phyloP scores from a whole-genome alignment of 306 rosid species.

The Vicia villosa region DNA sequence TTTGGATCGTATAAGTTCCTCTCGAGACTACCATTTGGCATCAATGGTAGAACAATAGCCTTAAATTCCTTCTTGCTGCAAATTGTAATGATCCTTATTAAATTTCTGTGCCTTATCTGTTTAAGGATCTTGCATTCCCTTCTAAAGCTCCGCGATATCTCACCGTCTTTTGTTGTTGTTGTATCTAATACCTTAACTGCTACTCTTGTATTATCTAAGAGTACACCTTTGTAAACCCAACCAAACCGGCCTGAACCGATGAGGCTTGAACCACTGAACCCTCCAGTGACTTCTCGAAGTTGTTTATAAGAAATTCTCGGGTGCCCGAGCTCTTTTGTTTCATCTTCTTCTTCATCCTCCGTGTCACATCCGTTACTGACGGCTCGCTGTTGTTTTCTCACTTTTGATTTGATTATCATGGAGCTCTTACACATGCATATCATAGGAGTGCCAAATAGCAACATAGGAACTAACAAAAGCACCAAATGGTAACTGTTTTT shows the following conservation, averaged over 20 bases:
- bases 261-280: slow-evolving; percentile 65
- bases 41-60: slow-evolving; percentile 90
- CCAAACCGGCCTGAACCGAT: slow-evolving; percentile 88
- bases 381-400: slow-evolving; percentile 32
- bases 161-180: slow-evolving; percentile 45
- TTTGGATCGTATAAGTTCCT: slow-evolving; percentile 73
- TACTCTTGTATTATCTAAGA: slow-evolving; percentile 66
- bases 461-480: slow-evolving; percentile 51
- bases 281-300: slow-evolving; percentile 78
- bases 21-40: slow-evolving; percentile 90
- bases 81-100: slow-evolving; percentile 78
- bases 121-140: slow-evolving; percentile 76
- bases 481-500: slow-evolving; percentile 50
- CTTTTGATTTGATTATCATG: slow-evolving; percentile 43
- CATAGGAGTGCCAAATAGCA: slow-evolving; percentile 57
- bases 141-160: slow-evolving; percentile 70
- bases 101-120: slow-evolving; percentile 78
- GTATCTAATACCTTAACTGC: slow-evolving; percentile 83
- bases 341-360: slow-evolving; percentile 58
- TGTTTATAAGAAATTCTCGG: slow-evolving; percentile 78
- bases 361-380: slow-evolving; percentile 36
- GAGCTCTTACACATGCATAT: slow-evolving; percentile 52
- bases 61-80: slow-evolving; percentile 79
- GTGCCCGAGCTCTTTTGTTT: slow-evolving; percentile 51
- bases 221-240: slow-evolving; percentile 79